A percentile compares a stretch with the other conserved stretches of the same genome.
These are phyloP conservation scores for Austroboletus niveus DNA, from an alignment of 1,284 basidiomycete genomes.

Conservation along the genomic window DNA sequence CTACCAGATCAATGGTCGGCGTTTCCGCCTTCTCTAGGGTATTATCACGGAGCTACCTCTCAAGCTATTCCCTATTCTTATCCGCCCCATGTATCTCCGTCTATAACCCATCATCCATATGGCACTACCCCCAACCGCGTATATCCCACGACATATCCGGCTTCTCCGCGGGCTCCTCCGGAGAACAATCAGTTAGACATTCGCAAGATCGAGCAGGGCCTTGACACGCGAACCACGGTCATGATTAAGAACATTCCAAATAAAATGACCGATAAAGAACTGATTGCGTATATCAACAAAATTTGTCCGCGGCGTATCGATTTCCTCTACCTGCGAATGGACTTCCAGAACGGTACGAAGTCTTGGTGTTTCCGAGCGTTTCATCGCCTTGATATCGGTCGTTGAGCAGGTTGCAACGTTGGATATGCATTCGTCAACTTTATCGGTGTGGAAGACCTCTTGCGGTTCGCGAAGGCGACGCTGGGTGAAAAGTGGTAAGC, in stretches of 20 bases:
- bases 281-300: constrained; percentile 65
- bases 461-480: constrained; percentile 68
- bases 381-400: constrained; percentile 13
- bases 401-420: constrained; percentile 71
- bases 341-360: constrained; percentile 69
- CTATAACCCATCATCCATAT: constrained; percentile 24
- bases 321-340: constrained; percentile 84
- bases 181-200: constrained; percentile 72
- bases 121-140: constrained; percentile 14
- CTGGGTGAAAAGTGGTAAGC: constrained; percentile 75
- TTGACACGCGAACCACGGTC: constrained; percentile 79
- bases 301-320: constrained; percentile 72
- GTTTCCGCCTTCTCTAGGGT: constrained; percentile 27
- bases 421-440: constrained; percentile 90
- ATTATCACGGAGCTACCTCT: constrained; percentile 28
- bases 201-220: constrained; percentile 66
- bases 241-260: constrained; percentile 91
- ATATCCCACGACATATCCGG: constrained; percentile 26
- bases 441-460: constrained; percentile 70
- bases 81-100: constrained; percentile 25
- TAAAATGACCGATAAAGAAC: constrained; percentile 78
- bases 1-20: constrained; percentile 30
- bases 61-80: constrained; percentile 28
- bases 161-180: constrained; percentile 32
- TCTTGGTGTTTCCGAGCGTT: not conserved